Evolutionary conservation across 108 stramenopile species (phyloP).

Genomic region (Chaetoceros muelleri): DNA sequence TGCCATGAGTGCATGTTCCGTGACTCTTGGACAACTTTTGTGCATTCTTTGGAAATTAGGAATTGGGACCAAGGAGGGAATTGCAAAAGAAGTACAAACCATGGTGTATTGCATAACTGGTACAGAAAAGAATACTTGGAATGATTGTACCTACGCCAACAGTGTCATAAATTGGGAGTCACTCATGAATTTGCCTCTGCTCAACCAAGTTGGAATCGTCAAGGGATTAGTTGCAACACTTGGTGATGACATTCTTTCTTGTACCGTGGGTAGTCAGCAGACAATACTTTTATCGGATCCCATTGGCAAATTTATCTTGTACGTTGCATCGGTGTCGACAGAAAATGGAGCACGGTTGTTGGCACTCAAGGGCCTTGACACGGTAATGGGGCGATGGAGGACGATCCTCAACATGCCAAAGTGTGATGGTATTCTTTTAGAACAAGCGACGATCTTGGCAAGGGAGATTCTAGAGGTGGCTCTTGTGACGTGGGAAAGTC

Average conservation of each 20-base stretch:
- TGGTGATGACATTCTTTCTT: conserved; percentile 1
- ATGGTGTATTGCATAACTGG: conserved; percentile 4
- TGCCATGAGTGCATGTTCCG: neutral
- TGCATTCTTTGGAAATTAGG: conserved; percentile 6
- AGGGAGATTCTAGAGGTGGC: conserved; percentile 31
- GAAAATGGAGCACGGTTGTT: conserved; percentile 40
- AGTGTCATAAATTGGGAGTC: too few species aligned
- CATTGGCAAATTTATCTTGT: conserved; percentile 2
- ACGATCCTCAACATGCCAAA: neutral
- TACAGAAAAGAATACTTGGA: conserved; percentile 6
- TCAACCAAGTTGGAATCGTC: conserved; percentile 1
- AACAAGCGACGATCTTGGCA: conserved; percentile 7
- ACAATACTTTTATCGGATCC: conserved; percentile 2
- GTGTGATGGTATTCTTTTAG: neutral
- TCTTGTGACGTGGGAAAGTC: conserved; percentile 43
- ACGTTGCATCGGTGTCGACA: conserved; percentile 9
- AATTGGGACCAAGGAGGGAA: conserved; percentile 20
- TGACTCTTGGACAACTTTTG: conserved; percentile 2
- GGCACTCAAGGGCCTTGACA: conserved; percentile 38
- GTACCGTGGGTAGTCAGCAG: neutral
- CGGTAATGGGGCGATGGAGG: conserved; percentile 22
- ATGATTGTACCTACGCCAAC: too few species aligned
- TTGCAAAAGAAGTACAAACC: neutral
- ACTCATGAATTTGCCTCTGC: conserved; percentile 8
- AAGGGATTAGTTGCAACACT: conserved; percentile 10